These are phyloP conservation scores for Pythium rhizo-oryzae DNA, from an alignment of 352 stramenopile genomes.

Conservation along the genomic window DNA sequence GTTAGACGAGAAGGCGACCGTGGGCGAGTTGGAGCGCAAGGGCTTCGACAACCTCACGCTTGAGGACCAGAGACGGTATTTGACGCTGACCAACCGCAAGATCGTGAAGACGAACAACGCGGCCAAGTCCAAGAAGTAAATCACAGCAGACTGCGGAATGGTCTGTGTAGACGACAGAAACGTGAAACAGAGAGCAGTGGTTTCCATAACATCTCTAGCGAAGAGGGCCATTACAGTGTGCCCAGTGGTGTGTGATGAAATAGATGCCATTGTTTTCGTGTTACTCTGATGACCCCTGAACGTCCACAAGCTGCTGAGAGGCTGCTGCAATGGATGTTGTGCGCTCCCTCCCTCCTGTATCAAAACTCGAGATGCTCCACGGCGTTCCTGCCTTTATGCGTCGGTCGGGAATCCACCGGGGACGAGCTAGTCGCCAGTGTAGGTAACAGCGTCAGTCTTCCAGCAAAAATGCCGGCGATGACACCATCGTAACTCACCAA, in stretches of 20 bases:
- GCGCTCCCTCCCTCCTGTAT: background rate
- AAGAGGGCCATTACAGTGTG: background rate
- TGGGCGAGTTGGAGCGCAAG: constrained; percentile 76
- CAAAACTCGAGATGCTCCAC: background rate
- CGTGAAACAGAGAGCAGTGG: constrained; percentile 1
- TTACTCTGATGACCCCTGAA: background rate
- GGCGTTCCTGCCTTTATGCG: background rate
- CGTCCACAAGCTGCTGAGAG: background rate
- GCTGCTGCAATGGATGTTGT: background rate
- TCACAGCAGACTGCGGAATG: constrained; percentile 7
- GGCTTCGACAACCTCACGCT: constrained; percentile 81
- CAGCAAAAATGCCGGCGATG: background rate
- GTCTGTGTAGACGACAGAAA: constrained; percentile 20
- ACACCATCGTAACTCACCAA: constrained; percentile 51
- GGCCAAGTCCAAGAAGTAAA: constrained; percentile 88
- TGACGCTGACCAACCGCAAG: constrained; percentile 73
- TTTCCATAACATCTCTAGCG: background rate
- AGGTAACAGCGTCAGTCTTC: background rate
- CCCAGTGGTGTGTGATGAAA: background rate
- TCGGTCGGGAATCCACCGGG: constrained; percentile 68
- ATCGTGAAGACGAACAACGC: constrained; percentile 77
- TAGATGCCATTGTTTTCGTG: constrained; percentile 14
- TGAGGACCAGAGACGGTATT: constrained; percentile 79
- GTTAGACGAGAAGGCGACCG: constrained; percentile 68
- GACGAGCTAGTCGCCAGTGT: constrained; percentile 55